A percentile compares a stretch with the other conserved stretches of the same genome.
Conservation (phyloP, 768 basidiomycete species). For the Hebeloma cylindrosporum region DNA sequence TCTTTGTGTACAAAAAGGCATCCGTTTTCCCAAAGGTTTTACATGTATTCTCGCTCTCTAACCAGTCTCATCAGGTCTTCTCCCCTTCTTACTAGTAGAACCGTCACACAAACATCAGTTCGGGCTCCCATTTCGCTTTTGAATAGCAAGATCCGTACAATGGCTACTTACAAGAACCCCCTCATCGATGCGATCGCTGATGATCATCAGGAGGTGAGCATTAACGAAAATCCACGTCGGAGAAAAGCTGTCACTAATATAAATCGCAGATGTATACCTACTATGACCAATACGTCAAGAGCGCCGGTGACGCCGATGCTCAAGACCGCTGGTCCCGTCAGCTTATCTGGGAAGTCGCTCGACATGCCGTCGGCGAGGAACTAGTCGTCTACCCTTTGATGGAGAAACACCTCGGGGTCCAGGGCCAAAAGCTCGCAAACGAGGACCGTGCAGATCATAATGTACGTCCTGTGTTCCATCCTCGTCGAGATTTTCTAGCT, state of each 20-base stretch:
- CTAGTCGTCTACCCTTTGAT: constrained; percentile 64
- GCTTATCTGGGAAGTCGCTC: constrained; percentile 59
- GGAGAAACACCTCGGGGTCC: constrained; percentile 53
- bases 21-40: too few species aligned
- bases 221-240: not conserved
- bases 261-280: constrained; percentile 53
- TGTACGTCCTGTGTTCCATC: constrained; percentile 27
- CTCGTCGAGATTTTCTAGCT: not conserved
- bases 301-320: constrained; percentile 42
- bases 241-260: not conserved
- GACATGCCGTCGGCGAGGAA: constrained; percentile 63
- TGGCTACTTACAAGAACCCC: constrained; percentile 7
- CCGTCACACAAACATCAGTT: too few species aligned
- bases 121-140: too few species aligned
- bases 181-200: constrained; percentile 20
- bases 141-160: too few species aligned
- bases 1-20: too few species aligned
- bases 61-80: too few species aligned
- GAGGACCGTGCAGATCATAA: constrained; percentile 58
- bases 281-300: constrained; percentile 47
- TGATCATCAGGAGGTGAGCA: constrained; percentile 22
- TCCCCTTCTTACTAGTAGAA: too few species aligned
- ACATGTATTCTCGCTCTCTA: too few species aligned
- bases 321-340: constrained; percentile 56
- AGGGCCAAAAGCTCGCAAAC: constrained; percentile 51